Base-by-base conservation (phyloP, 208 protist species). In the Naegleria lovaniensis region DNA sequence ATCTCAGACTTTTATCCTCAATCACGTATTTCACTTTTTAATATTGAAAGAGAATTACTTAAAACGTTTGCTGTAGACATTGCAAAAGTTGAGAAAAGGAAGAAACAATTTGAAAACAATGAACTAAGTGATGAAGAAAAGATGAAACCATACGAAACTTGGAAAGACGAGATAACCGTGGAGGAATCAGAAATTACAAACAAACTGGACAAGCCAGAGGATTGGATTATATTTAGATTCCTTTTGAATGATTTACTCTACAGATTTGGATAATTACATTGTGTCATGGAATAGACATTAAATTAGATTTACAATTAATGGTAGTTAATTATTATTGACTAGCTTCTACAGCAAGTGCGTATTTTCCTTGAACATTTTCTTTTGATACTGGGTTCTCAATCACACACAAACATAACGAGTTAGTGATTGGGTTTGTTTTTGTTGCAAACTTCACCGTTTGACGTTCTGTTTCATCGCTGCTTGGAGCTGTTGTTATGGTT, bases 51-150 rank as follows among this genome's bases (percentile, higher is more conserved):
- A 79, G 25, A 33, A 15, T 79, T 79, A 33, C 9, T 79, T 25
- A 36, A 29, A 36, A 0, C 0, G 36, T 79, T 36, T 79, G 67
- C 67, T 79, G 29, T 36, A 36, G 29, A 36, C 9, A 79, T 79
- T 79, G 67, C 67, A 36, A 79, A 79, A 33, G 25, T 36, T 9
- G 67, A 79, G 36, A 79, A 36, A 13, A 79, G 67, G 36, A 29
- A 79, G 29, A 79, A 9, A 25, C 67, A 79, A 79, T 79, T 79
- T 36, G 67, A 79, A 36, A 79, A 79, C n/a, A 33, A 33, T 79
- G 67, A 79, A 79, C n/a, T 79, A 36, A 79, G 67, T 79, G 67
- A 79, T 36, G 67, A 29, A 79, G 67, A 79, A 33, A 79, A 79
- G n/a, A 29, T 36, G 29, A 79, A 79, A 33, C 25, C 67, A 5